phyloP scores from a whole-genome alignment of 306 rosid genomes.

The Inga leiocalycina region DNA sequence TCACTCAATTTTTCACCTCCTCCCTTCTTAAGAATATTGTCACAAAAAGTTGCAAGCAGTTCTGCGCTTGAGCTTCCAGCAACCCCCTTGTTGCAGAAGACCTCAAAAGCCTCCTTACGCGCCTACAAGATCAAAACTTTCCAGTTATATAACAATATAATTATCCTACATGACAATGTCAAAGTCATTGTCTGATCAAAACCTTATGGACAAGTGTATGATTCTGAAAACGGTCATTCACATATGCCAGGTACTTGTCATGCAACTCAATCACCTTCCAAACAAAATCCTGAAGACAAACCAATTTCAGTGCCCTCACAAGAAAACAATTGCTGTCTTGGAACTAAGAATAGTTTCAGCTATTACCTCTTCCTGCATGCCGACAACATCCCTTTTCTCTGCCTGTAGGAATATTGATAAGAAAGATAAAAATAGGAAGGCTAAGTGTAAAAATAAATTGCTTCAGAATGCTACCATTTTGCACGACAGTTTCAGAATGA shows the following conservation, averaged over 20 bases:
- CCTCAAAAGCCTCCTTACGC: conserved; percentile 92
- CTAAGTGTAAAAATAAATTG: conserved; percentile 37
- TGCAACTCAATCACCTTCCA: conserved; percentile 89
- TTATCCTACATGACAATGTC: conserved; percentile 12
- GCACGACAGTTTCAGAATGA: conserved; percentile 20
- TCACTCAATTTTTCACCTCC: conserved; percentile 96
- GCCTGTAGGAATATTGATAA: conserved; percentile 59
- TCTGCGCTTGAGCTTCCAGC: conserved; percentile 91
- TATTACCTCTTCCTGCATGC: conserved; percentile 78
- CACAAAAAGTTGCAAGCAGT: conserved; percentile 90
- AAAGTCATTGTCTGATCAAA: conserved; percentile 33
- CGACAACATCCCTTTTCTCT: conserved; percentile 76
- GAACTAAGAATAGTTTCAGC: not conserved
- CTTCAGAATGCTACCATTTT: not conserved
- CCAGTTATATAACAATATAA: conserved; percentile 20
- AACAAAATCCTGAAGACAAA: conserved; percentile 71
- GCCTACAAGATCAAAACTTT: conserved; percentile 55
- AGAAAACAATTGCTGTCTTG: conserved; percentile 2
- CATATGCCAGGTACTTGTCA: conserved; percentile 84
- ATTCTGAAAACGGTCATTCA: conserved; percentile 83
- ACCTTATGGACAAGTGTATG: conserved; percentile 95
- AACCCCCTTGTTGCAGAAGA: conserved; percentile 85
- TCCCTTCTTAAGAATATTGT: conserved; percentile 95
- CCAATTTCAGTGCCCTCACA: conserved; percentile 36
- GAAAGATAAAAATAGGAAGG: conserved; percentile 26